Evolutionary conservation across 192 early-diverging fungal genomes (phyloP), one percentile per base, ranked within the genome.

Genomic region (Coemansia sp.): DNA sequence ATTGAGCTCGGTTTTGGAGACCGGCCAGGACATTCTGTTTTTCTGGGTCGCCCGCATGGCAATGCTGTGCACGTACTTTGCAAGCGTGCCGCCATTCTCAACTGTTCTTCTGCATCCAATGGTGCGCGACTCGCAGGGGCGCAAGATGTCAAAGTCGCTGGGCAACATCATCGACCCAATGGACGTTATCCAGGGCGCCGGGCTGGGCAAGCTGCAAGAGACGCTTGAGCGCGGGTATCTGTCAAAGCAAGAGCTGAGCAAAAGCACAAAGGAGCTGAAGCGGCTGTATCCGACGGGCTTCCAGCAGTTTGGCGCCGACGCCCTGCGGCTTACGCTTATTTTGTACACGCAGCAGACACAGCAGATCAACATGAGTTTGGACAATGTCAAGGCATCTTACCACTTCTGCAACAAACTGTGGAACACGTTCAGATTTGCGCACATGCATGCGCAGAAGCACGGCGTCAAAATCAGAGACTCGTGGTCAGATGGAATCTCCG

Each of bases 1-100:
- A 0, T 93, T 96, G 17, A 89, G 89, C 63, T 80, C 85, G 7
- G 64, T 97, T 22, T 87, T 99, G 60, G 96, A 97, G 72, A 97
- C 97, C 22, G 97, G 97, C 0, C 89, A 88, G 58, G 97, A 99
- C 80, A 99, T 99, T 75, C 76, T 99, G 62, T 99, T 97, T 79
- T 99, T 99, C 77, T 99, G 97, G 96, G 92, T 99, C 14, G 93
- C 94, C 7, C 85, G 95, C 58, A 99, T 99, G 97, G 91, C 92
- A 7, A 99, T 99, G 94, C 77, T 99, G 50, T 90, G 93, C 59
- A 89, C 89, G 31, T 87, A 94, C 66, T 87, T 99, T 64, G 88
- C 91, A 11, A 85, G 86, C 3, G 63, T 90, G 30, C 86, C 89
- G 8, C 94, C 95, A 0, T 99, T 99, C 77, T 89, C 89, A 32